These are phyloP conservation scores for Sclerotiophoma versabilis DNA, from an alignment of 2,329 filamentous ascomycete genomes.

Conservation along the genomic window DNA sequence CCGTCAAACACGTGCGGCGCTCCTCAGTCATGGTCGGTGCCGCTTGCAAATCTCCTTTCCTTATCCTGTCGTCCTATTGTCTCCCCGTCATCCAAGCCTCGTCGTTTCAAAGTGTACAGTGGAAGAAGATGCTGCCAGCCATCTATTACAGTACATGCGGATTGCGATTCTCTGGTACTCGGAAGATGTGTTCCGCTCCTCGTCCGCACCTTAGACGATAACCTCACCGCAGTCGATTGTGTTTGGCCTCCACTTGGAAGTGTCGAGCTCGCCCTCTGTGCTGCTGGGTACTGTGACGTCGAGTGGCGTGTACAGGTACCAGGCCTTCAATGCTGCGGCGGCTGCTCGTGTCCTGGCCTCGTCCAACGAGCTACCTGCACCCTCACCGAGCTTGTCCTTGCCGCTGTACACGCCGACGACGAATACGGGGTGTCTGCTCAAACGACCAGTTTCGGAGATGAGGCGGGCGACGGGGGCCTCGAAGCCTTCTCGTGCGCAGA, in stretches of 20 bases:
- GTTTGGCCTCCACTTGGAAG: constrained; percentile 60
- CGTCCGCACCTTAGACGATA: constrained; percentile 49
- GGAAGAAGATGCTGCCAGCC: constrained; percentile 19
- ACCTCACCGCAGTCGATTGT: constrained; percentile 66
- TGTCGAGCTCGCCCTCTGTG: constrained; percentile 46
- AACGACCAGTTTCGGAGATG: constrained; percentile 87
- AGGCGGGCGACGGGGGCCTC: constrained; percentile 85
- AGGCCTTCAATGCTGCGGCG: constrained; percentile 85
- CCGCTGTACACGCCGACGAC: constrained; percentile 95
- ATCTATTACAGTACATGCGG: constrained; percentile 15
- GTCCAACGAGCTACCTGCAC: constrained; percentile 77
- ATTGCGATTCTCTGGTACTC: too few relatives aligned
- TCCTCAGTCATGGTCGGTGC: background rate
- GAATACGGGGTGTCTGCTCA: constrained; percentile 85
- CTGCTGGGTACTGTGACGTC: constrained; percentile 61
- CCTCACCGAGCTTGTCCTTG: constrained; percentile 89
- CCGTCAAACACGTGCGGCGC: background rate
- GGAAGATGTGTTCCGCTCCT: background rate
- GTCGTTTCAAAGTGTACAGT: constrained; percentile 18
- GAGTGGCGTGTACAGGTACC: constrained; percentile 92
- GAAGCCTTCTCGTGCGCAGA: constrained; percentile 91
- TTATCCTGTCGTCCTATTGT: background rate
- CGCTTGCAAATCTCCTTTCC: too few relatives aligned
- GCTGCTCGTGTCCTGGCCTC: constrained; percentile 80
- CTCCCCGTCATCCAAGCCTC: background rate